Evolutionary conservation across 371 early-diverging fungal genomes (phyloP), one percentile per base, ranked within the genome.

Genomic region (Lichtheimia ornata): DNA sequence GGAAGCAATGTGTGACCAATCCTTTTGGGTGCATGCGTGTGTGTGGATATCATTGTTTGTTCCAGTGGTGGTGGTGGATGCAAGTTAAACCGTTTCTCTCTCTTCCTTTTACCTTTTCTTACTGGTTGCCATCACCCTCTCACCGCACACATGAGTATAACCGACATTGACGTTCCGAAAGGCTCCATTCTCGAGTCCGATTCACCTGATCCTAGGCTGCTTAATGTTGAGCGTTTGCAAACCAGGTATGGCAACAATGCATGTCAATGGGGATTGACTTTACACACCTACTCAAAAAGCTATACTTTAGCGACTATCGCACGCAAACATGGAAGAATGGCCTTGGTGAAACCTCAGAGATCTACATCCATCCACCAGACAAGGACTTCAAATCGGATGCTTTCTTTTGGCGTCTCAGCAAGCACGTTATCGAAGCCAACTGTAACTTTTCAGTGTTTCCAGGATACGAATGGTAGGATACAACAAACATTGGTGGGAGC

Each of bases 271-370:
- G 35, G 2, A 1, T 35, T 0, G 11, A 4, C 11, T 35, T 35
- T 5, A 9, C 11, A 35, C 22, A 22, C 22, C 22, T 22, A 22
- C 35, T 35, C 11, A 35, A 35, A 11, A 4, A 24, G 11, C 18
- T 18, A 13, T 15, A 52, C 41, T 70, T 66, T 7, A 63, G 59
- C 40, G 69, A 77, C 57, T 73, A 78, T 55, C 57, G 52, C 30
- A 71, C 65, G 27, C 72, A 81, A 61, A 61, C 77, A 24, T 89
- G 90, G 90, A 88, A 88, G 63, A 90, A 90, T 70, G 90, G 90
- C 0, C 77, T 88, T 7, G 90, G 90, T 24, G 74, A 63, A 47
- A 90, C 90, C 7, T 55, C 68, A 13, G 84, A 88, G 58, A 86
- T 90, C 47, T 72, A 78, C 45, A 86, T 88, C 17, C 72, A 81